These are phyloP conservation scores for Trametes cubensis DNA, from an alignment of 768 basidiomycete species.

Conservation along the genomic window DNA sequence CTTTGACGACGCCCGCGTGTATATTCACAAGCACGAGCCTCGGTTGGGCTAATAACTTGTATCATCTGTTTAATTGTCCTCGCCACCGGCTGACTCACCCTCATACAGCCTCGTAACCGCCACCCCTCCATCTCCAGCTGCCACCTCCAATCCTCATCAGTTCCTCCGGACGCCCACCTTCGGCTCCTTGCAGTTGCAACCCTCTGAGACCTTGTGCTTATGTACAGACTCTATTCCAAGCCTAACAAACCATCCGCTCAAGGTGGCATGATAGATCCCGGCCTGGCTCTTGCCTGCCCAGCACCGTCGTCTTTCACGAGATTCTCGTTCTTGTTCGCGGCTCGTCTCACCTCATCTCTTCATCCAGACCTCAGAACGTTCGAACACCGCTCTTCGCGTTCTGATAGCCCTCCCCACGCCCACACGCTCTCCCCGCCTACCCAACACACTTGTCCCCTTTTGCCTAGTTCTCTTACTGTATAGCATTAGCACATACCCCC, in stretches of 20 bases:
- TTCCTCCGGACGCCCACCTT: slow-evolving; percentile 3
- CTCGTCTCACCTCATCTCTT: slow-evolving; percentile 1
- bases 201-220: slow-evolving; percentile 8
- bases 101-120: background rate
- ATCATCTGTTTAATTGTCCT: background rate
- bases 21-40: background rate
- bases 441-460: slow-evolving; percentile 13
- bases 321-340: background rate
- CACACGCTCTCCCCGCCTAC: slow-evolving; percentile 2
- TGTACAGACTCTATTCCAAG: background rate
- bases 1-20: background rate
- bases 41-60: too few species aligned
- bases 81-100: slow-evolving; percentile 1
- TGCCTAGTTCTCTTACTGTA: slow-evolving; percentile 4
- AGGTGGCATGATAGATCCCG: background rate
- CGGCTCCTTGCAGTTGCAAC: background rate
- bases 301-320: background rate
- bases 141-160: background rate
- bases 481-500: background rate
- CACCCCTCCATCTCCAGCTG: background rate
- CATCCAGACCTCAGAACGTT: slow-evolving; percentile 9
- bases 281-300: background rate
- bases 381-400: slow-evolving; percentile 6
- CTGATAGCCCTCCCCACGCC: slow-evolving; percentile 7
- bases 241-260: too few species aligned